These are phyloP conservation scores for Talaromyces trachyspermus DNA, from an alignment of 495 filamentous ascomycete species.

Conservation along the genomic window DNA sequence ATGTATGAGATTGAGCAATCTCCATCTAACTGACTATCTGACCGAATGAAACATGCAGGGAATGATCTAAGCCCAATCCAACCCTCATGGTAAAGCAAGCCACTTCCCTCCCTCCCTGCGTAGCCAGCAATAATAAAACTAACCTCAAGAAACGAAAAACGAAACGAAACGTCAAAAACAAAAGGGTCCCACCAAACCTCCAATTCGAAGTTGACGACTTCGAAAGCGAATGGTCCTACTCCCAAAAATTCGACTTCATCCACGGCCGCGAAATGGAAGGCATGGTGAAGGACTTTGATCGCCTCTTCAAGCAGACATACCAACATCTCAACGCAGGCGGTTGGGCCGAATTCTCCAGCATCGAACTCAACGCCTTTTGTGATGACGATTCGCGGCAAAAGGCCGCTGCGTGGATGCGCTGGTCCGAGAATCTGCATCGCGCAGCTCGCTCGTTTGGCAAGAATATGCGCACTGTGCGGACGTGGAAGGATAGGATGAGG, in stretches of 20 bases:
- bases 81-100: slow-evolving; percentile 38
- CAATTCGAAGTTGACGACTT: slow-evolving; percentile 22
- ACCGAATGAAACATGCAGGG: slow-evolving; percentile 15
- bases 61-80: slow-evolving; percentile 41
- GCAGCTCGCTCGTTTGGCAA: slow-evolving; percentile 17
- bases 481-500: slow-evolving; percentile 18
- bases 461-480: slow-evolving; percentile 17
- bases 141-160: neutral
- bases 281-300: slow-evolving; percentile 21
- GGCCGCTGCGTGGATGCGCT: slow-evolving; percentile 8
- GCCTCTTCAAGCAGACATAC: slow-evolving; percentile 8
- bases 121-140: neutral
- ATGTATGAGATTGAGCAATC: slow-evolving; percentile 29
- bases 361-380: slow-evolving; percentile 20
- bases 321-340: slow-evolving; percentile 29
- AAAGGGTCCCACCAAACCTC: slow-evolving; percentile 21
- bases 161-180: neutral
- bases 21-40: neutral
- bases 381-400: slow-evolving; percentile 26
- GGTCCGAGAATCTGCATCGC: slow-evolving; percentile 16
- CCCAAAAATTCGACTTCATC: slow-evolving; percentile 19
- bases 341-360: slow-evolving; percentile 32
- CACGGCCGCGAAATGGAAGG: slow-evolving; percentile 27
- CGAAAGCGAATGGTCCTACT: slow-evolving; percentile 18
- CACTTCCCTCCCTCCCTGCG: slow-evolving; percentile 30